Base-by-base conservation (phyloP, 2,329 filamentous ascomycete genomes). In the Pseudocercospora fuligena region DNA sequence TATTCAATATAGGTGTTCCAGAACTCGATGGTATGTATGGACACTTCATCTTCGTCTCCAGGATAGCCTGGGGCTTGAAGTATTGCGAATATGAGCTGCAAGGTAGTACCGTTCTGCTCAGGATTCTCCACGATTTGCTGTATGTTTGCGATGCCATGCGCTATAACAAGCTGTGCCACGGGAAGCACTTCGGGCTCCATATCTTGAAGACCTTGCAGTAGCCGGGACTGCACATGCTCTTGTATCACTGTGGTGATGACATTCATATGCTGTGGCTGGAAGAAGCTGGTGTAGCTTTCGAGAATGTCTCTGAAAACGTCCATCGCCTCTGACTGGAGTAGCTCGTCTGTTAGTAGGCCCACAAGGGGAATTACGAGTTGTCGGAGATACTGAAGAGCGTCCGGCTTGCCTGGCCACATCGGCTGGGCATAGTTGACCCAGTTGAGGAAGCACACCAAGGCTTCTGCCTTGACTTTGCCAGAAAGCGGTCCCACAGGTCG, bases 371-470 rank as follows among this genome's bases (percentile, higher is more conserved):
- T 82, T 1, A 90, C 84, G 3, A 93, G 80, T 1, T 84, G 82
- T 33, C 86, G 86, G 14, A 94, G 82, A 19, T 87, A 82, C 19
- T 84, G 80, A 1, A 90, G 80, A 33, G 90, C 82, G 16, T 86
- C 82, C 16, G 84, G 84, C 36, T 86, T 85, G 54, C 85, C 84
- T 2, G 85, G 81, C 59, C 88, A 88, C 29, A 86, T 83, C 36
- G 87, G 85, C 73, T 93, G 90, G 5, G 88, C 89, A 74, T 93
- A 93, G 71, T 88, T 84, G 33, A 93, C 85, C 91, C 91, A 94
- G 4, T 89, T 86, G 12, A 70, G 64, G 64, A 79, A 81, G 69
- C 73, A 75, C 49, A 73, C 73, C 29, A 79, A 67, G 33, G 77
- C 79, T 46, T 75, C 73, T 7, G 68, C 63, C 49, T 70, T 67